Base-by-base conservation (phyloP, 2,329 filamentous ascomycete species). In the Fusarium tanahbumbuense region DNA sequence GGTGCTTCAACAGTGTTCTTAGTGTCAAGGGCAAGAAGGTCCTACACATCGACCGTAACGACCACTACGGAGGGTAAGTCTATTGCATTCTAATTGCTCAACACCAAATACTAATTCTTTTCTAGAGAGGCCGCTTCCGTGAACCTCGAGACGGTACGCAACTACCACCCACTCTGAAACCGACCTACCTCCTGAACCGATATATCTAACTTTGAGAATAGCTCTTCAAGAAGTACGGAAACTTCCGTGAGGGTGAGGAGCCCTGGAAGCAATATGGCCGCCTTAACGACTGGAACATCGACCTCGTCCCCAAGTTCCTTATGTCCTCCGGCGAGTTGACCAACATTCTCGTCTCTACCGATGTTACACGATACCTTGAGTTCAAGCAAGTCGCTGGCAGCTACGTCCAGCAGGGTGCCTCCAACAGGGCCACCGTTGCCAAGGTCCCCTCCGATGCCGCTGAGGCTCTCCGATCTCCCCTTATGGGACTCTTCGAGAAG, bases 21-120 rank as follows among this genome's bases (percentile, higher is more conserved):
- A 97, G 94, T 85, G 95, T 98, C 78, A 98, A 98, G 87, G 95
- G 95, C 82, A 95, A 97, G 88, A 98, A 98, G 87, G 96, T 99
- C 79, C 89, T 99, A 73, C 96, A 99, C 86, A 97, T 99, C 81
- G 96, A 98, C 85, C 92, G 94, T 80, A 98, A 98, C 81, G 93
- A 97, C 81, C 94, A 98, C 86, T 98, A 98, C 79, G 96, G 96
- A 88, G 96, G 93, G 94, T 97, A 85, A 78, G 92, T 87, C 30
- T 48, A 28, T 18, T 27, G 1, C 11, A 49, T 18, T 16, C 12
- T 8, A 23, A n/a, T 6, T 27, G 41, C 15, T 25, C 10, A 11
- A n/a, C 22, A 59, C 18, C 27, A 16, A 28, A 47, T 48, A 60
- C 73, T 77, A 73, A 81, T 78, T 77, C 49, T 76, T 61, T 59